Evolutionary conservation across 2,329 filamentous ascomycete species (phyloP).

Genomic region (Colletotrichum sp.): DNA sequence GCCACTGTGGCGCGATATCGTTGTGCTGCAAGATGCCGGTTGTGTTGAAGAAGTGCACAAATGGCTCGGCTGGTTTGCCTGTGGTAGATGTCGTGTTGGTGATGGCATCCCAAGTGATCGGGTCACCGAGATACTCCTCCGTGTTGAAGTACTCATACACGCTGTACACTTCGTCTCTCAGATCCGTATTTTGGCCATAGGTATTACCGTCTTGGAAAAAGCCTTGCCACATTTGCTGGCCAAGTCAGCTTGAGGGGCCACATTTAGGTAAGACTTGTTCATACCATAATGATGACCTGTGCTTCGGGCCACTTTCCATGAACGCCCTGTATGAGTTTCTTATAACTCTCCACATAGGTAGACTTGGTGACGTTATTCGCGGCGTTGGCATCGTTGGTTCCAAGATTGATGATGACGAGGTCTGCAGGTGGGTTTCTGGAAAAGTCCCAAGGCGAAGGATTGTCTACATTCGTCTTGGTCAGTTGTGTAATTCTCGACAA

Average conservation of each 20-base stretch:
- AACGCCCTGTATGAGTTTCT: constrained; percentile 49
- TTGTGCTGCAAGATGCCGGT: constrained; percentile 67
- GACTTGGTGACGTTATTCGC: constrained; percentile 43
- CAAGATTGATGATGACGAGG: constrained; percentile 51
- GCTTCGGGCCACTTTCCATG: constrained; percentile 52
- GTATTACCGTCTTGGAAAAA: constrained; percentile 56
- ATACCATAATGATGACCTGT: constrained; percentile 49
- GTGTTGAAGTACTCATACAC: constrained; percentile 60
- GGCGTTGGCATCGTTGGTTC: constrained; percentile 51
- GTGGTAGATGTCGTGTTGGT: constrained; percentile 39
- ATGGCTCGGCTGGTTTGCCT: constrained; percentile 41
- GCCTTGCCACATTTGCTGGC: constrained; percentile 57
- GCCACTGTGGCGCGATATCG: constrained; percentile 62
- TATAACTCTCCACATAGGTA: constrained; percentile 46
- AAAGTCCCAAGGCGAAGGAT: constrained; percentile 51
- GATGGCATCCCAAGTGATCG: constrained; percentile 43
- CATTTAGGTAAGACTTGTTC: constrained; percentile 8
- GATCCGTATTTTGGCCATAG: constrained; percentile 52
- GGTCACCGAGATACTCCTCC: constrained; percentile 42
- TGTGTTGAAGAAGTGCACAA: constrained; percentile 67
- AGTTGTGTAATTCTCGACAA: neutral
- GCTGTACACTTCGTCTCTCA: constrained; percentile 52
- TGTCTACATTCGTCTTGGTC: constrained; percentile 28
- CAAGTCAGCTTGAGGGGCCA: neutral
- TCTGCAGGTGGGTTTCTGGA: constrained; percentile 44